These are phyloP conservation scores for Lactarius akahatsu DNA, from an alignment of 768 basidiomycete species.

Conservation along the genomic window DNA sequence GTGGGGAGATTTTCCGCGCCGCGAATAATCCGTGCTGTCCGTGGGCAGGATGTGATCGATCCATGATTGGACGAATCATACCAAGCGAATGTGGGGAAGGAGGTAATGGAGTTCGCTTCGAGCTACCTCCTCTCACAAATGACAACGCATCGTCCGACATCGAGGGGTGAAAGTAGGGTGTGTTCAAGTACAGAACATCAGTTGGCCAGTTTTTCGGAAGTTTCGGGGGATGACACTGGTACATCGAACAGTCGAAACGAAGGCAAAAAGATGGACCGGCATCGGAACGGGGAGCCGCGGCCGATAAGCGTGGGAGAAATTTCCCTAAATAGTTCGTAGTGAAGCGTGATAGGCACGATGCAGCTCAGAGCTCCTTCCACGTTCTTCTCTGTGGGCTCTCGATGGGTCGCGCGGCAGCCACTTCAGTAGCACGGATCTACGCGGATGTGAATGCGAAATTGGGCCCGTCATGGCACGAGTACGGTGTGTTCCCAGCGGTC, in stretches of 20 bases:
- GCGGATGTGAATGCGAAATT: constrained; percentile 83
- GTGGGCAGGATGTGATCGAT: constrained; percentile 56
- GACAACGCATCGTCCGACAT: constrained; percentile 46
- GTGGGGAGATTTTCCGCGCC: constrained; percentile 61
- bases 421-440: constrained; percentile 86
- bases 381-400: constrained; percentile 18
- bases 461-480: constrained; percentile 94
- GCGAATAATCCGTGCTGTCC: constrained; percentile 86
- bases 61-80: constrained; percentile 56
- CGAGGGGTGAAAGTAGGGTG: constrained; percentile 56
- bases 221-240: background rate
- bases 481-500: constrained; percentile 54
- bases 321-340: constrained; percentile 9
- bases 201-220: constrained; percentile 50
- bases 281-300: constrained; percentile 3
- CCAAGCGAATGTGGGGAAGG: constrained; percentile 39
- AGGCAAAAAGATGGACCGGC: background rate
- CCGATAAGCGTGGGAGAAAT: constrained; percentile 14
- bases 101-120: constrained; percentile 13
- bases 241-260: background rate
- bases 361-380: constrained; percentile 18
- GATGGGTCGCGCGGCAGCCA: constrained; percentile 72
- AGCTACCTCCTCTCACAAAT: constrained; percentile 18
- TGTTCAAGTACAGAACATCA: constrained; percentile 53
- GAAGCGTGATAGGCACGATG: constrained; percentile 7